Percentiles rank a stretch among this genome's conserved stretches.
Evolutionary conservation across 106 monocot genomes (phyloP).

Genomic region (Iris macrosiphon): DNA sequence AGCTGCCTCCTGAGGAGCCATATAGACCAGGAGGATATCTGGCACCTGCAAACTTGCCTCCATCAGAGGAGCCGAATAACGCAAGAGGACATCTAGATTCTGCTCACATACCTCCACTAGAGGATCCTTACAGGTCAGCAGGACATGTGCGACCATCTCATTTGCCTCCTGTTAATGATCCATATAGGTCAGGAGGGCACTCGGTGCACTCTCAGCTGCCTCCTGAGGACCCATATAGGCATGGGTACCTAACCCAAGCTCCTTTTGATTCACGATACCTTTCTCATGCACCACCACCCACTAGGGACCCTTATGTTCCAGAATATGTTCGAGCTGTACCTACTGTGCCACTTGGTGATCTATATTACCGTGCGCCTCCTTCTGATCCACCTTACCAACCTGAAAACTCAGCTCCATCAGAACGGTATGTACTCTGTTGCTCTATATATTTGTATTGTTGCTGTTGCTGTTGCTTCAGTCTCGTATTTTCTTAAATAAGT

Average conservation of each 20-base stretch:
- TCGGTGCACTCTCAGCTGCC: background rate
- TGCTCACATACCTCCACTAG: too few relatives aligned
- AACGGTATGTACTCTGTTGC: conserved; percentile 5
- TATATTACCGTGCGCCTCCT: conserved; percentile 7
- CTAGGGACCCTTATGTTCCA: conserved; percentile 2
- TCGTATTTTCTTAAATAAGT: too few relatives aligned
- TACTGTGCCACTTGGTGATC: background rate
- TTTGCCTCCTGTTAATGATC: conserved; percentile 9
- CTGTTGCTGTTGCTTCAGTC: too few relatives aligned
- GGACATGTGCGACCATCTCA: too few relatives aligned
- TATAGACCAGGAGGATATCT: too few relatives aligned
- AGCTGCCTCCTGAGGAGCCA: too few relatives aligned
- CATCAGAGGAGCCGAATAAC: too few relatives aligned
- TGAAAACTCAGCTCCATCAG: too few relatives aligned
- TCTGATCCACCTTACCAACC: too few relatives aligned
- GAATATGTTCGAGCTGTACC: background rate
- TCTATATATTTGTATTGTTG: background rate
- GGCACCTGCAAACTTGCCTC: too few relatives aligned
- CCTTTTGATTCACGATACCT: conserved; percentile 4
- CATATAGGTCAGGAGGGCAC: background rate
- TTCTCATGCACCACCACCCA: background rate
- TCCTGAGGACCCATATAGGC: background rate
- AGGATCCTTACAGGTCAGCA: too few relatives aligned
- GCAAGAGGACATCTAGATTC: too few relatives aligned
- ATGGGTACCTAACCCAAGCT: background rate